phyloP scores from a whole-genome alignment of 331 rosid genomes.

The Malus hybrid region DNA sequence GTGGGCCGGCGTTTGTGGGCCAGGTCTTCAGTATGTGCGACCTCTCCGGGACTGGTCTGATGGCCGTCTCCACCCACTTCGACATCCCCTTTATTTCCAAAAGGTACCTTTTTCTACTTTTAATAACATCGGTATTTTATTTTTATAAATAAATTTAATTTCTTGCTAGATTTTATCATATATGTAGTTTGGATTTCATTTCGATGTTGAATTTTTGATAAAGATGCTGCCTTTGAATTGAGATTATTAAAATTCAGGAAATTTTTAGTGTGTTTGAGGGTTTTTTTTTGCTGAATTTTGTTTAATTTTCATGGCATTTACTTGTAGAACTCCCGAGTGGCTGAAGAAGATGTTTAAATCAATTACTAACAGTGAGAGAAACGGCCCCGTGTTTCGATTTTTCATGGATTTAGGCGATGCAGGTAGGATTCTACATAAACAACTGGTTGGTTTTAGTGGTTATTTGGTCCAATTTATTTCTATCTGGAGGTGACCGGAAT shows the following conservation, averaged over 20 bases:
- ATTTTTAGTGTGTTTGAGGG: not conserved
- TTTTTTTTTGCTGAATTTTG: not conserved
- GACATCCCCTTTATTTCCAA: conserved; percentile 81
- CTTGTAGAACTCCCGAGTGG: conserved; percentile 86
- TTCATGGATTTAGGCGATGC: conserved; percentile 99
- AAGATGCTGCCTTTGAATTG: not conserved
- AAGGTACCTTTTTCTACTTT: conserved; percentile 34
- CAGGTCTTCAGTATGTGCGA: conserved; percentile 99
- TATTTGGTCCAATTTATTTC: not conserved
- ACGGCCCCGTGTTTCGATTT: conserved; percentile 92
- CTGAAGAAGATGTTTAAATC: conserved; percentile 83
- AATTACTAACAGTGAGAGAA: conserved; percentile 66
- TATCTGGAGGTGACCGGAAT: conserved; percentile 7
- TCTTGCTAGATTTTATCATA: too few relatives aligned
- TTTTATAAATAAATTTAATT: not conserved
- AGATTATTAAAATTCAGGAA: not conserved
- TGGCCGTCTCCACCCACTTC: conserved; percentile 92
- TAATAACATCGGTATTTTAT: not conserved
- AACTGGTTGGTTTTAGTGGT: not conserved
- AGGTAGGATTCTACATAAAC: conserved; percentile 35
- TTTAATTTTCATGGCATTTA: not conserved
- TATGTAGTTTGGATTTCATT: not conserved
- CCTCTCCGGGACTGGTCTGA: conserved; percentile 95
- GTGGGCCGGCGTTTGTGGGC: conserved; percentile 98
- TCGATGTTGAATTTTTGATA: not conserved